Base-by-base conservation (phyloP, 2,329 filamentous ascomycete genomes). In the Beauveria pseudobassiana region DNA sequence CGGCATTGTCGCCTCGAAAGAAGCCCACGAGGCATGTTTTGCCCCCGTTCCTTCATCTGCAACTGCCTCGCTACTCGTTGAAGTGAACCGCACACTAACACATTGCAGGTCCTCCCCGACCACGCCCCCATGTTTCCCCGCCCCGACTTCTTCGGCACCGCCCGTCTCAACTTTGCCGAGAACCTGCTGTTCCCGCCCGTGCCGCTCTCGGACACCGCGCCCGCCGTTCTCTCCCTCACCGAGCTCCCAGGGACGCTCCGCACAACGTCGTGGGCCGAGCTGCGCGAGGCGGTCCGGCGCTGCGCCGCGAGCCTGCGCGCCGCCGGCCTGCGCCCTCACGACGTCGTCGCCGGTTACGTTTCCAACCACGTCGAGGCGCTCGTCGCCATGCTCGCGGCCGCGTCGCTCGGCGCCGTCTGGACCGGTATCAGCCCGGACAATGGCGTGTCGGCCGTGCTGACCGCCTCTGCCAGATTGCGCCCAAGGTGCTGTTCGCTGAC, bases 371-470 rank as follows among this genome's bases (percentile, higher is more conserved):
- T 86, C 7, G 89, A 96, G 72, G 89, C 93, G 0, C 77, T 98
- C 22, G 87, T 97, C 12, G 91, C 91, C 22, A 95, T 96, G 87
- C 81, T 99, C 38, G 90, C 90, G 1, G 84, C 91, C 0, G 87
- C 91, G 0, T 86, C 90, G 1, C 74, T 97, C 2, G 95, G 95
- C 34, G 93, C 90, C 18, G 84, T 96, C 43, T 98, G 93, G 93
- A 96, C 93, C 0, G 90, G 90, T 7, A 91, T 97, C 54, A 96
- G 90, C 68, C 92, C 93, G 3, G 93, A 98, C 73, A 96, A 89
- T 18, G 93, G 93, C 12, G 90, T 96, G 2, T 91, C 90, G 68
- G 93, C 93, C 18, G 93, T 98, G 1, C 77, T 98, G 28, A 98
- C 72, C 84, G 95, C 8, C 77, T 98, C 64, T 82, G 83, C 51